Evolutionary conservation across 2,329 filamentous ascomycete genomes (phyloP), one percentile per base, ranked within the genome.

Genomic region (Colletotrichum sp.): DNA sequence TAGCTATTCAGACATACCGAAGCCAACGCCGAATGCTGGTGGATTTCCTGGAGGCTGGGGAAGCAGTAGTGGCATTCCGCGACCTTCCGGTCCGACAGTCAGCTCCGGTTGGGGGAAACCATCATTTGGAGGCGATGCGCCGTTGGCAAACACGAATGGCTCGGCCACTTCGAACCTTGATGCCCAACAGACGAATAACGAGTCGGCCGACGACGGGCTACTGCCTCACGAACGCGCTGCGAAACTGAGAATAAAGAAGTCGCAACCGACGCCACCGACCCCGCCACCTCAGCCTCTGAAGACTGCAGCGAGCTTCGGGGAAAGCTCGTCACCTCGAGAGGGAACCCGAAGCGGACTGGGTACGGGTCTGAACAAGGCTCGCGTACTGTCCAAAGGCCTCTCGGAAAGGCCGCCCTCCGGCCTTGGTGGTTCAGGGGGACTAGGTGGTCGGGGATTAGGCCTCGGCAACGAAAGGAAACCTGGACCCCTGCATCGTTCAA

Each of bases 181-280:
- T 18, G 22, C 27, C 43, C 28, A 22, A 28, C 28, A 28, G 25
- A 15, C 18, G 15, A 18, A 9, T 8, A 28, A 36, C 13, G 58
- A 12, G 22, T 8, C 55, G 7, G 56, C 66, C 5, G 60, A 70
- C 6, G 60, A 70, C 36, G 79, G 79, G 3, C 78, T 87, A 48
- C 81, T 87, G 8, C 85, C 85, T 4, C 85, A 87, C 61, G 85
- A 87, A 71, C 65, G 78, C n/a, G 81, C 82, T 48, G 85, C 85
- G 43, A 83, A 84, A 12, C 70, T 80, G 66, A 81, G 78, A 65
- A 39, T 78, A 18, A 39, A 65, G 32, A 67, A 68, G 56, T 27
- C 56, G 10, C 32, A 18, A 16, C 52, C 61, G 66, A 56, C 34
- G 27, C n/a, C 25, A 28, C 32, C 22, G 66, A 55, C 28, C 13